Conservation (phyloP, 2,329 filamentous ascomycete genomes). For the Pseudocercospora fijiensis region DNA sequence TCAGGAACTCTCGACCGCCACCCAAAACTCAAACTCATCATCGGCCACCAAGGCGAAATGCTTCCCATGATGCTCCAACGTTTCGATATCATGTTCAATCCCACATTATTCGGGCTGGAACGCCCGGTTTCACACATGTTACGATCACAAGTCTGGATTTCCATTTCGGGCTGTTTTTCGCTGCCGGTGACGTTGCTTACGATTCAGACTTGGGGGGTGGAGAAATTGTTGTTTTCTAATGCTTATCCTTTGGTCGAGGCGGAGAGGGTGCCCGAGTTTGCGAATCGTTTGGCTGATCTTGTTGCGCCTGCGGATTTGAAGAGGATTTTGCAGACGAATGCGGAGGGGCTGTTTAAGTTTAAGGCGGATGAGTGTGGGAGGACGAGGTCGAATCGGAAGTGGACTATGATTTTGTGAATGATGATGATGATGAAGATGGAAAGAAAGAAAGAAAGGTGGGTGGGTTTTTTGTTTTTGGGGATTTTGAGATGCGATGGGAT, state of each 20-base stretch:
- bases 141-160: slow-evolving; percentile 8
- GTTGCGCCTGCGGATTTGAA: not conserved
- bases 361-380: slow-evolving; percentile 6
- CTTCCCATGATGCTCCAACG: slow-evolving; percentile 3
- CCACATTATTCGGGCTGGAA: not conserved
- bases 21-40: slow-evolving; percentile 9
- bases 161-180: slow-evolving; percentile 1
- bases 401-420: slow-evolving; percentile 5
- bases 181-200: slow-evolving; percentile 3
- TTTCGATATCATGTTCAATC: slow-evolving; percentile 3
- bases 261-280: slow-evolving; percentile 6
- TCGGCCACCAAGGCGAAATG: slow-evolving; percentile 12
- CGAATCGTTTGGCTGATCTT: not conserved
- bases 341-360: slow-evolving; percentile 11
- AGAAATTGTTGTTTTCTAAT: slow-evolving; percentile 4
- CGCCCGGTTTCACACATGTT: not conserved
- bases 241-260: slow-evolving; percentile 11
- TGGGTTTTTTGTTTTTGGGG: no score
- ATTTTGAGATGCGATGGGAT: no score
- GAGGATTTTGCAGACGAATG: slow-evolving; percentile 8
- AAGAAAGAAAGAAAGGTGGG: no score
- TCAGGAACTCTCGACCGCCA: slow-evolving; percentile 8
- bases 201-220: slow-evolving; percentile 7
- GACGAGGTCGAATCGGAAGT: slow-evolving; percentile 1
- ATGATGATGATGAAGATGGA: no score